phyloP scores from a whole-genome alignment of 139 green algal species.

The Chlamydomonas urium region DNA sequence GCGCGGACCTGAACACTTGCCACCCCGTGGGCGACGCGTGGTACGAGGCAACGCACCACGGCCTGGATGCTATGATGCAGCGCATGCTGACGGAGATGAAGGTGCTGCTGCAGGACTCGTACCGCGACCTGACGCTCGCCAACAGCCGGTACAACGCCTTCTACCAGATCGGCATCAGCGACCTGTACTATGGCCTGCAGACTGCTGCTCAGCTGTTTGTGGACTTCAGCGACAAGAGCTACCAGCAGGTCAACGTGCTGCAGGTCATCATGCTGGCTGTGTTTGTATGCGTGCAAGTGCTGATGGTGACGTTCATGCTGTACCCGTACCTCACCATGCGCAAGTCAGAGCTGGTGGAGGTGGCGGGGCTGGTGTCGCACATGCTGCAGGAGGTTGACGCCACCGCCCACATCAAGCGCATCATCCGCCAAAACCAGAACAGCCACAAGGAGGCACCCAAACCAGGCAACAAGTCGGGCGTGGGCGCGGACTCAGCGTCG shows the following conservation, averaged over 20 bases:
- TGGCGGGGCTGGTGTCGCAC: background rate
- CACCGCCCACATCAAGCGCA: background rate
- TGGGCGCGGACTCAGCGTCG: no score
- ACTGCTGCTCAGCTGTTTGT: constrained; percentile 21
- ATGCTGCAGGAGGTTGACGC: constrained; percentile 4
- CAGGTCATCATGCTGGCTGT: constrained; percentile 11
- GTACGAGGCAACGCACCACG: constrained; percentile 25
- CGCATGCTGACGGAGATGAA: constrained; percentile 17
- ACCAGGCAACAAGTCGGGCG: no score
- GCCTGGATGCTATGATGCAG: constrained; percentile 24
- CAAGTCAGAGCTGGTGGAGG: background rate
- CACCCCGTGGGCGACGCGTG: background rate
- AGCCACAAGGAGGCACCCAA: no score
- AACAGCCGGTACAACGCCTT: background rate
- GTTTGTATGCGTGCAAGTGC: background rate
- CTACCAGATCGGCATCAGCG: background rate
- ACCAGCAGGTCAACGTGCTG: constrained; percentile 12
- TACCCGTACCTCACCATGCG: background rate
- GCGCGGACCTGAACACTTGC: constrained; percentile 7
- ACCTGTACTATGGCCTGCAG: constrained; percentile 27
- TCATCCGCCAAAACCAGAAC: background rate
- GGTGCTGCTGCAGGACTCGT: constrained; percentile 9
- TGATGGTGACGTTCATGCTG: background rate
- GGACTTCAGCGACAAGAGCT: constrained; percentile 10
- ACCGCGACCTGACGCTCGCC: background rate